Evolutionary conservation across 2,329 filamentous ascomycete genomes (phyloP).

Genomic region (Xylariaceae sp.): DNA sequence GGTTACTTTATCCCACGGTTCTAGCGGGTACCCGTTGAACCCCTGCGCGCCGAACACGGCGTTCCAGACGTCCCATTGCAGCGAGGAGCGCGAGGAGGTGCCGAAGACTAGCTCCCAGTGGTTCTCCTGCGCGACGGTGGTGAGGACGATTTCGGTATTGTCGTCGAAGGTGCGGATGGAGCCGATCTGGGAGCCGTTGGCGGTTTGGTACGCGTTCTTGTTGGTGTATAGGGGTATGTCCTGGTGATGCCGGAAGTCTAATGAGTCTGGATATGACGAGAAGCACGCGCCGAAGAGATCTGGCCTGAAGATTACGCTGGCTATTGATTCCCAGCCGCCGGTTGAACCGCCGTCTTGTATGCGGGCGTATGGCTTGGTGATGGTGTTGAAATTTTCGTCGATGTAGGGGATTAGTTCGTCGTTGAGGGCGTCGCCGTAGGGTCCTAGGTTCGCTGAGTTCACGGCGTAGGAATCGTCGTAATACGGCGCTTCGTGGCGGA

Average conservation of each 20-base stretch:
- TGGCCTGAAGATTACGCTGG: constrained; percentile 22
- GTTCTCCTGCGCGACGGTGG: constrained; percentile 23
- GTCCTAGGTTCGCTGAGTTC: constrained; percentile 25
- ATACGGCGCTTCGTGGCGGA: constrained; percentile 24
- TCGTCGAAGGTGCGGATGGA: constrained; percentile 19
- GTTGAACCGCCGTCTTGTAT: constrained; percentile 26
- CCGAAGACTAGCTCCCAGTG: constrained; percentile 27
- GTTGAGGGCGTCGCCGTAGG: constrained; percentile 25
- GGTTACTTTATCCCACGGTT: constrained; percentile 27
- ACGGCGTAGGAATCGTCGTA: constrained; percentile 27
- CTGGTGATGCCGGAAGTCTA: constrained; percentile 23
- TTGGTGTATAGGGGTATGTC: constrained; percentile 23
- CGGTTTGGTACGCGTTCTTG: constrained; percentile 20
- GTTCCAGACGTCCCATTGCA: constrained; percentile 27
- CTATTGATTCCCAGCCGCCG: constrained; percentile 24
- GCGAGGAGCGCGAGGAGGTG: constrained; percentile 21
- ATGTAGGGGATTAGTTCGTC: constrained; percentile 25
- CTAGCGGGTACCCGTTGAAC: constrained; percentile 22
- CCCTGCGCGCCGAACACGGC: constrained; percentile 25
- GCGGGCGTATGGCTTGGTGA: constrained; percentile 22
- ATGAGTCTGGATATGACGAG: constrained; percentile 25
- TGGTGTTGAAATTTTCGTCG: constrained; percentile 21
- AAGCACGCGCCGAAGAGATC: constrained; percentile 28
- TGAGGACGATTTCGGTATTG: constrained; percentile 11
- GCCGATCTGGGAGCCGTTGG: constrained; percentile 13